phyloP scores from a whole-genome alignment of 768 basidiomycete species.

The Mycena olivaceomarginata region DNA sequence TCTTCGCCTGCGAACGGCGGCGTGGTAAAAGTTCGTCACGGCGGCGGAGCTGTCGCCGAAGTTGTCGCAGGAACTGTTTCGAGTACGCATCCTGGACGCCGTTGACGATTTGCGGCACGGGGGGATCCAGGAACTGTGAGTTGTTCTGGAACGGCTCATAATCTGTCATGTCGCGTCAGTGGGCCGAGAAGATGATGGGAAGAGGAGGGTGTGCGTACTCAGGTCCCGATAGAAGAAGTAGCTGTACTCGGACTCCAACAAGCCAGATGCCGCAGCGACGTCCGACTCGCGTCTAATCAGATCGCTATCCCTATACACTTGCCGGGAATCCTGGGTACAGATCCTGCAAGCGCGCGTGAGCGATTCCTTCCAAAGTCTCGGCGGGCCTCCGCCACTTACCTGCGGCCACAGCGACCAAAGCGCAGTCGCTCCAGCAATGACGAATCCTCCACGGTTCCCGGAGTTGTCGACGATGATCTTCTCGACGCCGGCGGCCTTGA shows the following conservation, averaged over 20 bases:
- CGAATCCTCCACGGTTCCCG: conserved; percentile 44
- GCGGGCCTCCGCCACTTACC: not conserved
- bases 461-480: conserved; percentile 42
- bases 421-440: conserved; percentile 40
- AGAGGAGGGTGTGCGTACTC: not conserved
- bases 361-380: no score
- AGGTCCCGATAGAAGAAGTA: conserved; percentile 39
- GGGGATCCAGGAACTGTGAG: conserved; percentile 41
- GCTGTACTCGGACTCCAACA: conserved; percentile 29
- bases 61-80: conserved; percentile 40
- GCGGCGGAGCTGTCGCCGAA: conserved; percentile 33
- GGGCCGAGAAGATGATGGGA: not conserved
- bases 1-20: conserved; percentile 41
- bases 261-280: conserved; percentile 25
- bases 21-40: conserved; percentile 42
- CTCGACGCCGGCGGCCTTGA: conserved; percentile 41
- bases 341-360: conserved; percentile 7
- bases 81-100: conserved; percentile 43
- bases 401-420: conserved; percentile 15
- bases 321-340: conserved; percentile 44
- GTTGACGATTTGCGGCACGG: conserved; percentile 42
- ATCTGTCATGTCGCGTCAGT: conserved; percentile 1
- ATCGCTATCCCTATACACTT: conserved; percentile 32
- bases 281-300: conserved; percentile 41
- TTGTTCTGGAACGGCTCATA: conserved; percentile 37